Conservation (phyloP, 1,284 basidiomycete genomes). For the Stygiomarasmius scandens region DNA sequence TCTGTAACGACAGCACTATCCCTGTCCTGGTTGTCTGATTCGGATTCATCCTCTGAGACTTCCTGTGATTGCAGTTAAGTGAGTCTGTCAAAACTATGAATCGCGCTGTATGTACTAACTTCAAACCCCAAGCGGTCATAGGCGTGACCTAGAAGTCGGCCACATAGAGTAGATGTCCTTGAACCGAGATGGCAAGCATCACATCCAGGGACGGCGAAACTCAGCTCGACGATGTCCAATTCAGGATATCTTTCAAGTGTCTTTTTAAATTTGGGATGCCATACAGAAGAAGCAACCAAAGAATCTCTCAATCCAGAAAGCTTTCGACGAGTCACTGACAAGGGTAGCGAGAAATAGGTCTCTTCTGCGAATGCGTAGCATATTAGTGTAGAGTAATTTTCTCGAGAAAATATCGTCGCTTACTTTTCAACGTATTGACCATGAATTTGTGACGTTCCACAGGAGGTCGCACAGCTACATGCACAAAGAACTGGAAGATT, state of each 20-base stretch:
- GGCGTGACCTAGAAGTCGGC: slow-evolving; percentile 55
- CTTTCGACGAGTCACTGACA: slow-evolving; percentile 65
- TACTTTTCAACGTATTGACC: slow-evolving; percentile 56
- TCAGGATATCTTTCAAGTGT: slow-evolving; percentile 67
- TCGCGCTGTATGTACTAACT: slow-evolving; percentile 29
- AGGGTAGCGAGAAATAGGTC: slow-evolving; percentile 72
- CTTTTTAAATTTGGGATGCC: slow-evolving; percentile 71
- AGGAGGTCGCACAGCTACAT: slow-evolving; percentile 67
- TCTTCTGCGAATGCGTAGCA: slow-evolving; percentile 43
- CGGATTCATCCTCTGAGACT: slow-evolving; percentile 31
- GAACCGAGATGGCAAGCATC: slow-evolving; percentile 80
- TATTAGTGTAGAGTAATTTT: slow-evolving; percentile 15
- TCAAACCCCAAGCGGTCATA: slow-evolving; percentile 66
- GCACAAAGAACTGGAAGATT: slow-evolving; percentile 83
- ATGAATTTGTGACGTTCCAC: slow-evolving; percentile 56
- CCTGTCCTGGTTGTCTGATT: slow-evolving; percentile 31
- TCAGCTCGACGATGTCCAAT: slow-evolving; percentile 53
- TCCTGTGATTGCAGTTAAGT: slow-evolving; percentile 9
- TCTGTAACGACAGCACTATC: slow-evolving; percentile 25
- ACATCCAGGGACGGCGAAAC: slow-evolving; percentile 64
- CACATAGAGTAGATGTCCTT: slow-evolving; percentile 62
- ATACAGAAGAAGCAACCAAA: slow-evolving; percentile 77
- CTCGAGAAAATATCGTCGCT: slow-evolving; percentile 20
- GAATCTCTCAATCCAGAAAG: slow-evolving; percentile 69
- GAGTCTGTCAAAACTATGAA: background rate